Conservation (phyloP, 202 grass and related monocot species). For the Hordeum pubiflorum region DNA sequence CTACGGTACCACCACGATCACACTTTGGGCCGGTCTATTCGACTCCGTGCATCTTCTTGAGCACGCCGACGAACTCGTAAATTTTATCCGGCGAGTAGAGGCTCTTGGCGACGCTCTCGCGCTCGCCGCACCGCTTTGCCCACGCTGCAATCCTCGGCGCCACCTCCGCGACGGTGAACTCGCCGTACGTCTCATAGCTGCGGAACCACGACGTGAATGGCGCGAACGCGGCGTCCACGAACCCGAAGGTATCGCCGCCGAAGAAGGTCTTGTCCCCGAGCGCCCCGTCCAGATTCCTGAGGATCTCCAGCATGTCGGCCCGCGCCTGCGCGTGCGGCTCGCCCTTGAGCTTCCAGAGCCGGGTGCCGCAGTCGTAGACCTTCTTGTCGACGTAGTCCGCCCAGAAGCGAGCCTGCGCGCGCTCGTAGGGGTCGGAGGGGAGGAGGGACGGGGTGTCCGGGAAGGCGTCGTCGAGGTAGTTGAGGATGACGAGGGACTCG, state of each 20-base stretch:
- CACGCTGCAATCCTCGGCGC: conserved; percentile 36
- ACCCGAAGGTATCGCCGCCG: conserved; percentile 37
- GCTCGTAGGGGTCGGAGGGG: conserved; percentile 32
- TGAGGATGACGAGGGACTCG: conserved; percentile 56
- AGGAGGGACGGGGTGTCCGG: background rate
- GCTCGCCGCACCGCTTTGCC: conserved; percentile 32
- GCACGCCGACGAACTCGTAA: conserved; percentile 15
- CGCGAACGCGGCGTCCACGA: conserved; percentile 36
- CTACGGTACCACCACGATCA: too few relatives aligned
- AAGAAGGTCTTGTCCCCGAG: conserved; percentile 41
- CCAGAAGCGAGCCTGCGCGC: conserved; percentile 43
- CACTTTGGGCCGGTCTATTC: too few relatives aligned
- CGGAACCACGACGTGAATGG: conserved; percentile 51
- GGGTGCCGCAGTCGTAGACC: conserved; percentile 27
- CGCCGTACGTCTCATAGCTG: conserved; percentile 30
- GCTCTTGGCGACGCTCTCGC: conserved; percentile 36
- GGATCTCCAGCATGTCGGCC: conserved; percentile 41
- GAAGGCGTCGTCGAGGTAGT: conserved; percentile 60
- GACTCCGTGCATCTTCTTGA: conserved; percentile 24
- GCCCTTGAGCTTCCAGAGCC: conserved; percentile 47
- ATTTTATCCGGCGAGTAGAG: conserved; percentile 17
- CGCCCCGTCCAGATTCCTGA: conserved; percentile 29
- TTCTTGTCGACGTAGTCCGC: conserved; percentile 56
- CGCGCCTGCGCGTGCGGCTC: conserved; percentile 18
- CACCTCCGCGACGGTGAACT: conserved; percentile 31